A percentile compares a stretch with the other conserved stretches of the same genome.
Evolutionary conservation across 2,329 filamentous ascomycete genomes (phyloP).

Genomic region (Dactylellina haptotyla): DNA sequence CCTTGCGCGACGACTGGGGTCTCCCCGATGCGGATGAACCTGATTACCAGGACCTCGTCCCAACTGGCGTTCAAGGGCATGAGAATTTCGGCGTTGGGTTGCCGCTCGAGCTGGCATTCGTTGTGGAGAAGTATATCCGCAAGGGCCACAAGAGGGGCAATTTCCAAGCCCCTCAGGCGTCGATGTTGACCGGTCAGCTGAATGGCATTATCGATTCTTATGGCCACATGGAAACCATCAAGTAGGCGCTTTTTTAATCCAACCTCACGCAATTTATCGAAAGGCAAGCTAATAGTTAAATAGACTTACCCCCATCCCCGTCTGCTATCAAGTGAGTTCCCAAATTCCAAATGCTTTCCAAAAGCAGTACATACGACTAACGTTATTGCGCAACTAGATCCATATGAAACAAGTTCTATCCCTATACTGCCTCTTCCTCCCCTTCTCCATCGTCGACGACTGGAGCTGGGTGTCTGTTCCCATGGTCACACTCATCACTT

Average conservation of each 20-base stretch:
- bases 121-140: conserved; percentile 71
- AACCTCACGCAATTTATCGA: neutral
- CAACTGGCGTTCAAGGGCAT: conserved; percentile 65
- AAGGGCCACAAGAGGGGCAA: conserved; percentile 64
- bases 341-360: neutral
- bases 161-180: conserved; percentile 70
- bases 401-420: conserved; percentile 73
- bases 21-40: conserved; percentile 59
- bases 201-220: conserved; percentile 70
- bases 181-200: conserved; percentile 70
- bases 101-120: conserved; percentile 69
- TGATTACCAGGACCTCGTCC: conserved; percentile 66
- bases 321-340: conserved; percentile 66
- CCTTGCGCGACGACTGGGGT: conserved; percentile 71
- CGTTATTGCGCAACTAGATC: conserved; percentile 62
- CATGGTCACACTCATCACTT: conserved; percentile 70
- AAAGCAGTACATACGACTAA: neutral
- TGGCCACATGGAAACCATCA: conserved; percentile 73
- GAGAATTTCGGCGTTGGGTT: conserved; percentile 70
- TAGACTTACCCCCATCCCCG: conserved; percentile 69
- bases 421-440: conserved; percentile 70
- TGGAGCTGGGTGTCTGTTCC: conserved; percentile 72
- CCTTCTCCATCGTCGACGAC: conserved; percentile 72
- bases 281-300: neutral
- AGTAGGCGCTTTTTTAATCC: conserved; percentile 56